phyloP scores from a whole-genome alignment of 768 basidiomycete genomes.

The Russula earlei region DNA sequence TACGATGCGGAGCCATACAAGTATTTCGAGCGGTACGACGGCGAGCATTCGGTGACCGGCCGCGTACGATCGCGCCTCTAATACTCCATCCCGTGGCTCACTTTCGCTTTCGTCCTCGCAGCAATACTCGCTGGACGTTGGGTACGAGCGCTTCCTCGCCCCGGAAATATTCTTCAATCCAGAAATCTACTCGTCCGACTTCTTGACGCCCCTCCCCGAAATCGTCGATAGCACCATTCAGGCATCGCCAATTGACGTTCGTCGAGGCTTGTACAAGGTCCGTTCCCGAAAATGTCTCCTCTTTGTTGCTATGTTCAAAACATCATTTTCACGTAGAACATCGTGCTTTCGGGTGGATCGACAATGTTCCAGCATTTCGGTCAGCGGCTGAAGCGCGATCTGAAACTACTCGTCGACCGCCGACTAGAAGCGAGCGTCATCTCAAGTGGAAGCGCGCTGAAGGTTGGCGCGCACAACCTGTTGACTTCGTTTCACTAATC shows the following conservation, averaged over 20 bases:
- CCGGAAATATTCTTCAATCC: conserved; percentile 99
- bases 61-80: conserved; percentile 43
- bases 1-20: conserved; percentile 95
- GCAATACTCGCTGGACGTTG: conserved; percentile 93
- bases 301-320: neutral
- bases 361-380: conserved; percentile 99
- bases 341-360: conserved; percentile 92
- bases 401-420: conserved; percentile 89
- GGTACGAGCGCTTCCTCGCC: conserved; percentile 97
- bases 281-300: neutral
- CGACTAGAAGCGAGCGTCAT: conserved; percentile 70
- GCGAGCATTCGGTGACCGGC: conserved; percentile 87
- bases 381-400: conserved; percentile 89
- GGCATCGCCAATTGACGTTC: conserved; percentile 91
- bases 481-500: neutral
- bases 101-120: conserved; percentile 23
- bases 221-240: conserved; percentile 96
- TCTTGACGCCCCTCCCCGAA: conserved; percentile 90
- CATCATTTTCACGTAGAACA: conserved; percentile 50
- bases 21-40: conserved; percentile 88
- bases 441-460: conserved; percentile 64
- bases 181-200: conserved; percentile 95
- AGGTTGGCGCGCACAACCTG: conserved; percentile 38
- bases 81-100: neutral
- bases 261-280: conserved; percentile 93